Base-by-base conservation (phyloP, 2,329 filamentous ascomycete genomes). In the Claviceps sp. region DNA sequence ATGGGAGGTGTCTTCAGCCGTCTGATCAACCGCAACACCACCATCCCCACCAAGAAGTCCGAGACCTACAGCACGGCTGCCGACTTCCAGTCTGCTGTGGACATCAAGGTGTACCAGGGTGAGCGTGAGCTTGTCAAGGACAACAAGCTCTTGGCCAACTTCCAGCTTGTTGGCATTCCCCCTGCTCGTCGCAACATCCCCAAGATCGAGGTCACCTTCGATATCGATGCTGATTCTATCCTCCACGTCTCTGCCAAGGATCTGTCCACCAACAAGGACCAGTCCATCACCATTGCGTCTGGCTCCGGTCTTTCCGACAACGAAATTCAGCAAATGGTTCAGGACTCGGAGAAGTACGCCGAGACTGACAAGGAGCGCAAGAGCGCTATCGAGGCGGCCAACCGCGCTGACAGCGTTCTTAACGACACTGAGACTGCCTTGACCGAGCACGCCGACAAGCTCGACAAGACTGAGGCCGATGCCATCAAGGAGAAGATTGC, bases 81-180 rank as follows among this genome's bases (percentile, higher is more conserved):
- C 61, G 91, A 97, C 71, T 95, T 94, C 86, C 91, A 97, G 79
- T 95, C 88, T 57, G 91, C 90, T 61, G 91, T 97, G 66, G 90
- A 96, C 79, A 97, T 97, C 79, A 96, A 97, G 86, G 91, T 97
- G 58, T 97, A 84, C 86, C 90, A 97, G 84, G 91, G 91, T 79
- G 91, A 97, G 82, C 91, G 91, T 87, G 90, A 96, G 78, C 88
- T 96, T 58, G 90, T 96, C 70, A 85, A 84, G 68, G 91, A 97
- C 77, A 97, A 97, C 86, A 97, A 97, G 81, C 77, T 97, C 55
- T 82, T 97, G 54, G 91, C 91, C 57, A 97, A 97, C 86, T 97
- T 97, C 87, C 90, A 97, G 81, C 86, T 97, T 61, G 89, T 95
- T 63, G 91, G 91, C 59, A 96, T 97, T 56, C 91, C 91, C 54